Evolutionary conservation across 352 stramenopile genomes (phyloP).

Genomic region (Pythium volutum): DNA sequence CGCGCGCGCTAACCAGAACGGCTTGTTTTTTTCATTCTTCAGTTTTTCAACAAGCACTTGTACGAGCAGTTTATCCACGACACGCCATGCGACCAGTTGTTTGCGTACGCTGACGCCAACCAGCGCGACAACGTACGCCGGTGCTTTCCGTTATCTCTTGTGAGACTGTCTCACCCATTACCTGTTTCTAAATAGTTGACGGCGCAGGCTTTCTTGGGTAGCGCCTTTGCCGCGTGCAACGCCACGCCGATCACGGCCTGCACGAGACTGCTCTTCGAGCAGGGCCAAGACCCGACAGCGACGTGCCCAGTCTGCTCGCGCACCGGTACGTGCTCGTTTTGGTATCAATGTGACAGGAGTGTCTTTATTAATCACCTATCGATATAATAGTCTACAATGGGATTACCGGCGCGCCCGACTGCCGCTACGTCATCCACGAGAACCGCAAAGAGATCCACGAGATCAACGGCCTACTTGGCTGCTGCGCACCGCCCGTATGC

Average conservation of each 20-base stretch:
- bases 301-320: conserved; percentile 65
- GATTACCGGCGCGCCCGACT: conserved; percentile 59
- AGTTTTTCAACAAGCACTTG: conserved; percentile 74
- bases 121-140: conserved; percentile 64
- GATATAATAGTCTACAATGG: conserved; percentile 65
- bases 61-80: conserved; percentile 58
- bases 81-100: conserved; percentile 48
- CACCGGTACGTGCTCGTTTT: conserved; percentile 27
- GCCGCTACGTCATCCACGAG: conserved; percentile 54
- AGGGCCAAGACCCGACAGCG: conserved; percentile 64
- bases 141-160: too few species aligned
- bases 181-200: conserved; percentile 41
- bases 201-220: conserved; percentile 54
- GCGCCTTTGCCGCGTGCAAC: conserved; percentile 52
- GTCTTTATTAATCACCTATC: too few species aligned
- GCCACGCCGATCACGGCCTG: conserved; percentile 53
- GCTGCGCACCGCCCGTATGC: conserved; percentile 55
- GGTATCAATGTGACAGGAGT: too few species aligned
- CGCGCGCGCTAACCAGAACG: too few species aligned
- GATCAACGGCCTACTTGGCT: conserved; percentile 63
- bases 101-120: conserved; percentile 70
- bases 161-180: not conserved
- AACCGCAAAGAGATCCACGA: conserved; percentile 47
- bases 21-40: conserved; percentile 4
- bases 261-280: conserved; percentile 66